Percentiles rank a stretch among this genome's conserved stretches.
phyloP scores from a whole-genome alignment of 2,329 filamentous ascomycete genomes.

The Chaetoscypha palmicola region DNA sequence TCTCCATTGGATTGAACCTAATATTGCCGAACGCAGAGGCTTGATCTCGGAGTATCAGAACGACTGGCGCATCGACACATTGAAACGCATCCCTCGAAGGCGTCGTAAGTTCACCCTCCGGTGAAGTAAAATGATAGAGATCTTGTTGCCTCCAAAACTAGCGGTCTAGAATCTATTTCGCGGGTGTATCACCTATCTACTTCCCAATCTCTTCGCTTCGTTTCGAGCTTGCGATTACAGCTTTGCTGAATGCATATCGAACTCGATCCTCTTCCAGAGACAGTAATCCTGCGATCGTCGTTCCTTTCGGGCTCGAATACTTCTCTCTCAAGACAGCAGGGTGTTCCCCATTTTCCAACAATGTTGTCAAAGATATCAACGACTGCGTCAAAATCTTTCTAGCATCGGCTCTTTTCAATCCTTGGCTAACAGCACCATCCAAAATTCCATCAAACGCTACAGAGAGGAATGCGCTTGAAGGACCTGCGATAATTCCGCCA shows the following conservation, averaged over 20 bases:
- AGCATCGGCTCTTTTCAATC: conserved; percentile 64
- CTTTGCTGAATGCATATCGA: conserved; percentile 58
- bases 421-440: conserved; percentile 74
- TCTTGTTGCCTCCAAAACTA: no score
- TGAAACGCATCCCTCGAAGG: no score
- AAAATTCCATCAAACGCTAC: conserved; percentile 69
- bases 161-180: no score
- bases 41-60: no score
- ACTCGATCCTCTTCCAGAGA: conserved; percentile 68
- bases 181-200: no score
- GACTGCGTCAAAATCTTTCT: conserved; percentile 71
- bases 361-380: conserved; percentile 47
- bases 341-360: conserved; percentile 59
- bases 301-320: conserved; percentile 68
- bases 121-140: no score
- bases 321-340: conserved; percentile 69
- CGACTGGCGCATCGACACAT: no score
- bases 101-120: no score
- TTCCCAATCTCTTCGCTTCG: conserved; percentile 25
- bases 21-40: no score
- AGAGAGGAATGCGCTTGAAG: conserved; percentile 68
- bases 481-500: conserved; percentile 65
- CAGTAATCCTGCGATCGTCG: conserved; percentile 67
- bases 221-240: conserved; percentile 61
- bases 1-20: no score